These are phyloP conservation scores for Chalciporus chontae DNA, from an alignment of 768 basidiomycete genomes.

Conservation along the genomic window DNA sequence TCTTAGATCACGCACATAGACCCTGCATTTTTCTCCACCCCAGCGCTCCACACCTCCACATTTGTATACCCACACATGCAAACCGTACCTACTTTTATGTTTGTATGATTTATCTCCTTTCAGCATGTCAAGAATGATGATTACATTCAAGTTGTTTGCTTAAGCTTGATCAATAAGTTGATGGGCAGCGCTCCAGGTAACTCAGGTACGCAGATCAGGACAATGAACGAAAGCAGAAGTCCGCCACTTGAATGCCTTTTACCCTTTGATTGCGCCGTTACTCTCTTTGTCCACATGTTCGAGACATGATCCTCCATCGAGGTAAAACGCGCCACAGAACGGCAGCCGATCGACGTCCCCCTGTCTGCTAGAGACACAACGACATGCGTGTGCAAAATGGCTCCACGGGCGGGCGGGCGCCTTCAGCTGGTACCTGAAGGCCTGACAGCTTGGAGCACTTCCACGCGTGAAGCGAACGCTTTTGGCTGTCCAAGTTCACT, in stretches of 20 bases:
- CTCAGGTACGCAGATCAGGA: background rate
- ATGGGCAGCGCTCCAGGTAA: background rate
- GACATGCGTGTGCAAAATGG: too few species aligned
- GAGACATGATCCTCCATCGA: background rate
- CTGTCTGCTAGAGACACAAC: too few species aligned
- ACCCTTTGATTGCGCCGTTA: background rate
- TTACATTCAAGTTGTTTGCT: background rate
- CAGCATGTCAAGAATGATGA: background rate
- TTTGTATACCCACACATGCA: background rate
- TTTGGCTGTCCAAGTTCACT: background rate
- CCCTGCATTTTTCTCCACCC: background rate
- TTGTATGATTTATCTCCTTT: background rate
- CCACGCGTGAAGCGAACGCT: too few species aligned
- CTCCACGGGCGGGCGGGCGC: too few species aligned
- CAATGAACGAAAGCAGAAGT: background rate
- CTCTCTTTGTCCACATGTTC: background rate
- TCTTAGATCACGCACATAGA: background rate
- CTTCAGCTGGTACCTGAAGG: too few species aligned
- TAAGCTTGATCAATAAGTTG: too few species aligned
- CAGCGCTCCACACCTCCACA: background rate
- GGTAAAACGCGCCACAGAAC: background rate
- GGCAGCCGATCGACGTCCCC: background rate
- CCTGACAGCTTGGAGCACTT: too few species aligned
- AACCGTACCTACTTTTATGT: constrained; percentile 16
- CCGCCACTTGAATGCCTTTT: background rate